Percentiles rank a stretch among this genome's conserved stretches.
Conservation (phyloP, 1,284 basidiomycete genomes). For the Rhodotorula sp. region DNA sequence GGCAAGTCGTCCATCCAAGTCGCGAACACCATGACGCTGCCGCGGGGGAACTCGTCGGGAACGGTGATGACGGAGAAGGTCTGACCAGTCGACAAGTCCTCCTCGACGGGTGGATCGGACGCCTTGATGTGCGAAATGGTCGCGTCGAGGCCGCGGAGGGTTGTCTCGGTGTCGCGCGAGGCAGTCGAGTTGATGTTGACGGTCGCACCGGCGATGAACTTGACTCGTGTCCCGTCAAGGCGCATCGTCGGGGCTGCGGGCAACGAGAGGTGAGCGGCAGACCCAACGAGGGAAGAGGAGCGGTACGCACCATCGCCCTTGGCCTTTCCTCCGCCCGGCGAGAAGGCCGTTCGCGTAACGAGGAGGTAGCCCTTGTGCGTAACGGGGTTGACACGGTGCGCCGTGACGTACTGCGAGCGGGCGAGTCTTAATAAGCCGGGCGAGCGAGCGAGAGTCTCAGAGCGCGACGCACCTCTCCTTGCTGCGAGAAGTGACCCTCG, state of each 20-base stretch:
- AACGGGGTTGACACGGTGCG: constrained; percentile 84
- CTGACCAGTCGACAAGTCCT: constrained; percentile 63
- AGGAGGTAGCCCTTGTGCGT: constrained; percentile 88
- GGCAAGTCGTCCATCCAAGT: constrained; percentile 71
- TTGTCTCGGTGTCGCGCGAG: constrained; percentile 57
- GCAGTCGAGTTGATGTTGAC: constrained; percentile 67
- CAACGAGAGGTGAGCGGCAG: not conserved
- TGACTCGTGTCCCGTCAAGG: constrained; percentile 71
- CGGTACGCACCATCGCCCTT: constrained; percentile 55
- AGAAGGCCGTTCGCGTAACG: constrained; percentile 84
- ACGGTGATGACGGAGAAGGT: constrained; percentile 64
- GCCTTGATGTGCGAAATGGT: constrained; percentile 25
- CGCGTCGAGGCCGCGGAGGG: constrained; percentile 70
- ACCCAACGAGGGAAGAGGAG: no score
- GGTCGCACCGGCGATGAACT: constrained; percentile 73
- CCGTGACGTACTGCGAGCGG: constrained; percentile 71
- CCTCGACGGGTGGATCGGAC: constrained; percentile 54
- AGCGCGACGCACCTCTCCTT: constrained; percentile 69
- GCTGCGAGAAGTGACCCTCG: constrained; percentile 93
- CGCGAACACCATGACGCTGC: constrained; percentile 84
- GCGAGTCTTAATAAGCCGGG: not conserved
- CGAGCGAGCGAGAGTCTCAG: not conserved
- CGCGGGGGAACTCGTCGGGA: constrained; percentile 83
- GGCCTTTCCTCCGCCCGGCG: constrained; percentile 56
- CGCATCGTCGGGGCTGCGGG: constrained; percentile 68